These are phyloP conservation scores for Gigaspora rosea DNA, from an alignment of 192 early-diverging fungal species.

Conservation along the genomic window DNA sequence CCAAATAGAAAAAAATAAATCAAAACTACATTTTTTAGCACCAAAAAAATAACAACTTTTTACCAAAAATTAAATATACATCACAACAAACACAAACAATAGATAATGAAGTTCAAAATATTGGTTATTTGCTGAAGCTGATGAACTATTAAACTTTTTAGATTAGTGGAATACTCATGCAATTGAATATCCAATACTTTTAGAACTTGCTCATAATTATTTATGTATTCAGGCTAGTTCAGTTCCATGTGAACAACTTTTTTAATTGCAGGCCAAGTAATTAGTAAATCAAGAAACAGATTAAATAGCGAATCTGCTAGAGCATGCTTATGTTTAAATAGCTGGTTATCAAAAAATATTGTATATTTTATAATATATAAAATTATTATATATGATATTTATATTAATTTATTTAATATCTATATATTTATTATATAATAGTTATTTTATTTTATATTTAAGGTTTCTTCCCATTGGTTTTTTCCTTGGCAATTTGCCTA, in stretches of 20 bases:
- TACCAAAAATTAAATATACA: background rate
- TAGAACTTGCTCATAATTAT: constrained; percentile 1
- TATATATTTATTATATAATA: too few species aligned
- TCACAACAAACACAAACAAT: too few species aligned
- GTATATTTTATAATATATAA: too few species aligned
- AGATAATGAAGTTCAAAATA: constrained; percentile 5
- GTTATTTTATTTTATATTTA: too few species aligned
- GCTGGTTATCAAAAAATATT: background rate
- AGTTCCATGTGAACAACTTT: constrained; percentile 19
- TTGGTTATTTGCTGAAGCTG: background rate
- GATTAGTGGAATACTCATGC: constrained; percentile 10
- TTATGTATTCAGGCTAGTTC: background rate
- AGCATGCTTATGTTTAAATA: constrained; percentile 5
- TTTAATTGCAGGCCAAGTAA: constrained; percentile 6
- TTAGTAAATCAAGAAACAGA: background rate
- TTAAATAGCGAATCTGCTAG: background rate
- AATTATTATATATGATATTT: too few species aligned
- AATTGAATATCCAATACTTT: background rate
- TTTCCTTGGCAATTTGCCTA: too few species aligned
- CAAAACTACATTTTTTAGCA: background rate
- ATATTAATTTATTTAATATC: too few species aligned
- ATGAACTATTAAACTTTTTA: background rate
- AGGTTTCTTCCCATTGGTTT: too few species aligned
- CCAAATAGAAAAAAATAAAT: background rate
- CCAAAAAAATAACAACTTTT: background rate